These are phyloP conservation scores for Candida smagusa DNA, from an alignment of 1,139 yeast genomes.

Conservation along the genomic window DNA sequence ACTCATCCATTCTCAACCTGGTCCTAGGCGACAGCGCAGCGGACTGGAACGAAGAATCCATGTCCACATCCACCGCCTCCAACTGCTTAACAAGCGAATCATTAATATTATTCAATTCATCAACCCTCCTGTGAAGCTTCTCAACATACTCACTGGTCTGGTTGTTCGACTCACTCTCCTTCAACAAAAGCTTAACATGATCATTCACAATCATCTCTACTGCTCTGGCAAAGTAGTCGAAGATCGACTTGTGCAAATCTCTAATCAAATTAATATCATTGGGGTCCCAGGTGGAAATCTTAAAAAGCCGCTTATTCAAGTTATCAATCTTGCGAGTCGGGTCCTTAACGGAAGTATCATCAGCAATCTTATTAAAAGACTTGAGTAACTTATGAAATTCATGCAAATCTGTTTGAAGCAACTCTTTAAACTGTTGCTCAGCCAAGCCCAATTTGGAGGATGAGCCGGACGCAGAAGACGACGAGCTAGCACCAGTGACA, in stretches of 20 bases:
- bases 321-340: constrained; percentile 51
- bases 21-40: constrained; percentile 29
- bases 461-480: background rate
- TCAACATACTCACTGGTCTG: constrained; percentile 22
- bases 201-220: constrained; percentile 56
- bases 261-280: constrained; percentile 31
- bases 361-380: constrained; percentile 54
- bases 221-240: constrained; percentile 58
- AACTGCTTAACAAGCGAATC: constrained; percentile 22
- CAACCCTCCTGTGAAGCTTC: constrained; percentile 30
- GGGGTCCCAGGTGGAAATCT: constrained; percentile 15
- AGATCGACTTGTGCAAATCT: constrained; percentile 52
- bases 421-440: constrained; percentile 37
- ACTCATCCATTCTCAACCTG: constrained; percentile 54
- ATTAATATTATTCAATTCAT: constrained; percentile 25
- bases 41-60: constrained; percentile 8
- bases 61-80: constrained; percentile 11
- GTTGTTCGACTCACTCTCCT: constrained; percentile 21
- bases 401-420: constrained; percentile 34
- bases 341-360: constrained; percentile 54
- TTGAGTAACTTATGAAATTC: constrained; percentile 43
- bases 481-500: background rate
- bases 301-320: constrained; percentile 22
- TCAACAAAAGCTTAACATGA: constrained; percentile 45
- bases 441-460: constrained; percentile 16